These are phyloP conservation scores for Saccharomyces hybrid DNA, from an alignment of 1,139 yeast genomes.

Conservation along the genomic window DNA sequence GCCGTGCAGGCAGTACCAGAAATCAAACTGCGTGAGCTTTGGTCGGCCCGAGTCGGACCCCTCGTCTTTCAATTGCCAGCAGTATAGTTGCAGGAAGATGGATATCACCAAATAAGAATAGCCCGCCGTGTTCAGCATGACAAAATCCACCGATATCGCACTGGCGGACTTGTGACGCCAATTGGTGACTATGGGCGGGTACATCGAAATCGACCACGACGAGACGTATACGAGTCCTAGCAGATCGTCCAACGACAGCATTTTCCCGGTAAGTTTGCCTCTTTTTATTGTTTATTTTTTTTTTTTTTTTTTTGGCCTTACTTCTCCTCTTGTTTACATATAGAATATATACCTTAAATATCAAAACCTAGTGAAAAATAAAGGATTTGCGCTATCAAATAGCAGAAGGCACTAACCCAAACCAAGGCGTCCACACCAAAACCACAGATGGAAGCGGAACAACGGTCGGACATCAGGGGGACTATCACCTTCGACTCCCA, in stretches of 20 bases:
- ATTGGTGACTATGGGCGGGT: slow-evolving; percentile 39
- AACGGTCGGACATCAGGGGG: slow-evolving; percentile 10
- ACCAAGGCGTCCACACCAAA: neutral
- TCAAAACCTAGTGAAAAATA: neutral
- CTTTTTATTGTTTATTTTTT: neutral
- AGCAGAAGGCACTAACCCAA: neutral
- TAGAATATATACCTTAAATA: neutral
- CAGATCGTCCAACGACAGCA: slow-evolving; percentile 11
- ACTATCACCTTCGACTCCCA: slow-evolving; percentile 24
- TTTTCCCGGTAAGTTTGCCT: neutral
- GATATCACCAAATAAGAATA: slow-evolving; percentile 38
- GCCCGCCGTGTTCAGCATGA: slow-evolving; percentile 39
- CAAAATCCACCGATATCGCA: slow-evolving; percentile 41
- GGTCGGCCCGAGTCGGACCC: slow-evolving; percentile 28
- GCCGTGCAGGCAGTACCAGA: slow-evolving; percentile 42
- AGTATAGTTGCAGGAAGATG: slow-evolving; percentile 33
- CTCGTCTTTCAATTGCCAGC: slow-evolving; percentile 18
- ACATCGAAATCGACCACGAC: slow-evolving; percentile 38
- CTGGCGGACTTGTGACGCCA: slow-evolving; percentile 36
- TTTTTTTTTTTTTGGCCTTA: neutral
- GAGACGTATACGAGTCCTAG: slow-evolving; percentile 26
- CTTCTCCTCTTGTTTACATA: neutral
- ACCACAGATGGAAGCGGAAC: neutral
- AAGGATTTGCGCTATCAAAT: neutral
- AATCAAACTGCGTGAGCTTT: slow-evolving; percentile 36